Conservation (phyloP, 2,329 filamentous ascomycete genomes). For the Thermoascus crustaceus region DNA sequence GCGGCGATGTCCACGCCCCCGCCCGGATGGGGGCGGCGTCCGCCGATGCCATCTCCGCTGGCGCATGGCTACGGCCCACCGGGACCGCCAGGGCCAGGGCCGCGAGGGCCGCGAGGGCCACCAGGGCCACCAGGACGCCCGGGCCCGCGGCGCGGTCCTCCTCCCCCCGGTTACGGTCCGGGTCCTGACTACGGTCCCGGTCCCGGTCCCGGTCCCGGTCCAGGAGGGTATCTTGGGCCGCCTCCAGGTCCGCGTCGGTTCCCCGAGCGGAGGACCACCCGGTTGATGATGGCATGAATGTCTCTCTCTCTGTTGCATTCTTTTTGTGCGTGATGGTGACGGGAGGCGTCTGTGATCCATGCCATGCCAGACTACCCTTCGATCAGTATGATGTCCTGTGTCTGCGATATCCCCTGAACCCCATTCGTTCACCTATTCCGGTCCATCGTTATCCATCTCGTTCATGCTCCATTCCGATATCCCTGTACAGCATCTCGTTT, state of each 20-base stretch:
- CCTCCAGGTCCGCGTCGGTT: constrained; percentile 31
- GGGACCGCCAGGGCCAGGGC: constrained; percentile 11
- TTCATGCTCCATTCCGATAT: neutral
- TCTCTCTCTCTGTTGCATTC: neutral
- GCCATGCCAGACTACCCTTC: neutral
- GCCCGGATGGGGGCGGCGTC: constrained; percentile 23
- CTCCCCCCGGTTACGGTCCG: constrained; percentile 9
- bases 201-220: constrained; percentile 17
- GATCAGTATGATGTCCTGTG: too few species aligned
- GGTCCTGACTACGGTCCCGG: constrained; percentile 11
- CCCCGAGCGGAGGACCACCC: constrained; percentile 42
- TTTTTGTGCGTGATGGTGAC: constrained; percentile 5
- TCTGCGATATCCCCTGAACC: too few species aligned
- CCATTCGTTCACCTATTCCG: too few species aligned
- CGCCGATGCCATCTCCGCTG: constrained; percentile 25
- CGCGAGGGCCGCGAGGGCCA: constrained; percentile 16
- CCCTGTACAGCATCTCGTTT: neutral
- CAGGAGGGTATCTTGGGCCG: constrained; percentile 16
- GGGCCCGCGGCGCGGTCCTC: constrained; percentile 15
- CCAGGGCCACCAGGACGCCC: too few species aligned
- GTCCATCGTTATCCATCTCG: too few species aligned
- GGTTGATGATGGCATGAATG: constrained; percentile 41
- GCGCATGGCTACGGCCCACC: constrained; percentile 20
- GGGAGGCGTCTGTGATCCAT: neutral
- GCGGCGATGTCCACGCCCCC: constrained; percentile 35